Evolutionary conservation across 2,329 filamentous ascomycete species (phyloP).

Genomic region (Alternaria atra): DNA sequence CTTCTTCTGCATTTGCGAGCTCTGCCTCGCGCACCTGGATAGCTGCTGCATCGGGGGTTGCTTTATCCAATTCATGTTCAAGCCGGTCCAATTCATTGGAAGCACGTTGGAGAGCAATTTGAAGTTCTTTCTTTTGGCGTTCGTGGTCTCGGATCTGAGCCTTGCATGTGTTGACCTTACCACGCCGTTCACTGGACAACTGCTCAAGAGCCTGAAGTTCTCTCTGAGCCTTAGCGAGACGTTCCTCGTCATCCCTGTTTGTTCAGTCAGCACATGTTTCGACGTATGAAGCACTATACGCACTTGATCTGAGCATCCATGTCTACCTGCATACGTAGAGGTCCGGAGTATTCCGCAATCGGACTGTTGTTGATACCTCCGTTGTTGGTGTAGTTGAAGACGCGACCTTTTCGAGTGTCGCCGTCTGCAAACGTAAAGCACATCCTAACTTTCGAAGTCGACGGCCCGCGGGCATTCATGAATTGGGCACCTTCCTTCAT

Average conservation of each 20-base stretch:
- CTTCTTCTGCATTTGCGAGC: constrained; percentile 39
- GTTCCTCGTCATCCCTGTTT: constrained; percentile 55
- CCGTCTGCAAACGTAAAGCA: constrained; percentile 74
- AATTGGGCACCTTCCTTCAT: constrained; percentile 72
- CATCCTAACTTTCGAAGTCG: constrained; percentile 72
- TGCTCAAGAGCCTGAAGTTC: constrained; percentile 39
- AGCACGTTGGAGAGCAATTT: constrained; percentile 65
- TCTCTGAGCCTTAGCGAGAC: constrained; percentile 60
- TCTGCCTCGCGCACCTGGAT: constrained; percentile 46
- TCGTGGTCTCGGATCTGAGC: constrained; percentile 61
- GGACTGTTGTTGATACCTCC: constrained; percentile 62
- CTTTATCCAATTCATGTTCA: constrained; percentile 69
- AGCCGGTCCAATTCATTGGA: constrained; percentile 71
- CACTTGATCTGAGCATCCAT: constrained; percentile 71
- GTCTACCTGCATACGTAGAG: constrained; percentile 82
- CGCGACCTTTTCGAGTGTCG: constrained; percentile 68
- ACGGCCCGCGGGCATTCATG: constrained; percentile 66
- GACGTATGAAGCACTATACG: background rate
- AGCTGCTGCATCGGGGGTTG: constrained; percentile 68
- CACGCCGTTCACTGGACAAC: constrained; percentile 43
- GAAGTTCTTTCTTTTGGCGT: constrained; percentile 59
- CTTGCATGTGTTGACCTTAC: constrained; percentile 60
- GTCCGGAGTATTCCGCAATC: constrained; percentile 62
- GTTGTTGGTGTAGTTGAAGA: constrained; percentile 49
- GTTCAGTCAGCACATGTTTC: constrained; percentile 11